Evolutionary conservation across 768 basidiomycete species (phyloP).

Genomic region (Tulasnella calospora): DNA sequence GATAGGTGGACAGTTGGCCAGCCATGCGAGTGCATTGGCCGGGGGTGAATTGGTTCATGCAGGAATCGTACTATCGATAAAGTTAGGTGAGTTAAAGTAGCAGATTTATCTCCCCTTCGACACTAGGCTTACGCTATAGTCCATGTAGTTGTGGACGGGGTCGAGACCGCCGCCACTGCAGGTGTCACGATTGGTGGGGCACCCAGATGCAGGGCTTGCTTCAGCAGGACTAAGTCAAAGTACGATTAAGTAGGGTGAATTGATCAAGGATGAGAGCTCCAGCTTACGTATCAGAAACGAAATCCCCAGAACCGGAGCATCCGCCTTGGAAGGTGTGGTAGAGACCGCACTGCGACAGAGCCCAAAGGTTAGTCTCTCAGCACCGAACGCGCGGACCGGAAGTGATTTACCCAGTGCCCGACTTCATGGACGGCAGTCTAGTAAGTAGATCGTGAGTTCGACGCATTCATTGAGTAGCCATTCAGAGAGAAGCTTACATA

Average conservation of each 20-base stretch:
- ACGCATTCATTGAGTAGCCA: background rate
- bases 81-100: too few relatives aligned
- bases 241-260: background rate
- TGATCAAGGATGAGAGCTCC: conserved; percentile 29
- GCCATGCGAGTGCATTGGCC: conserved; percentile 27
- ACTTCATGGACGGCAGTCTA: conserved; percentile 40
- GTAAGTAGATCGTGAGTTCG: background rate
- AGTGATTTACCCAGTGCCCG: conserved; percentile 38
- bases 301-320: conserved; percentile 31
- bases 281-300: conserved; percentile 30
- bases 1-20: conserved; percentile 20
- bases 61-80: conserved; percentile 23
- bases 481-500: conserved; percentile 5
- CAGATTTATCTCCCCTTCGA: too few relatives aligned
- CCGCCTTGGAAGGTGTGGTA: conserved; percentile 43
- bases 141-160: conserved; percentile 30
- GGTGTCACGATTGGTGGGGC: conserved; percentile 37
- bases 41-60: conserved; percentile 29
- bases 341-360: conserved; percentile 31
- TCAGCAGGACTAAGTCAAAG: conserved; percentile 30
- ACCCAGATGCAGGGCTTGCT: conserved; percentile 37
- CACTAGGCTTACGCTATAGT: conserved; percentile 25
- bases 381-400: background rate
- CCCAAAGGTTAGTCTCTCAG: background rate
- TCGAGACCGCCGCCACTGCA: conserved; percentile 33